Evolutionary conservation across 306 rosid species (phyloP).

Genomic region (Cucumis sativus): DNA sequence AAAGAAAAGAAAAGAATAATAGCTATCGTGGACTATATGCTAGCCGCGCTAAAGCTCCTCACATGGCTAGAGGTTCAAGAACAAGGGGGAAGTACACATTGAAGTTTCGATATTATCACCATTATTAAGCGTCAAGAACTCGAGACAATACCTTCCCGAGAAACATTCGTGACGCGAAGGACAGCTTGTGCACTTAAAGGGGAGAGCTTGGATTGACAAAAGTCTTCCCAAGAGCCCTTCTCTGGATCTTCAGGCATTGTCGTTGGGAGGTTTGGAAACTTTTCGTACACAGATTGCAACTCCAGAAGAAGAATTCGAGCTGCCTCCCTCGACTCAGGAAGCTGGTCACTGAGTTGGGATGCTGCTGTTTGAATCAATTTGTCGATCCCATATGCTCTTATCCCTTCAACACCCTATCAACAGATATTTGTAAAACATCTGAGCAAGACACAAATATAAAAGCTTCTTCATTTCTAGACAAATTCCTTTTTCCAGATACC

Average conservation of each 20-base stretch:
- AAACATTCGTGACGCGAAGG: constrained; percentile 64
- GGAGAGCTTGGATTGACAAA: constrained; percentile 78
- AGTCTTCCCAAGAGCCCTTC: constrained; percentile 69
- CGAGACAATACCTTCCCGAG: constrained; percentile 58
- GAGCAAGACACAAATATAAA: not conserved
- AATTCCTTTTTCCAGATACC: not conserved
- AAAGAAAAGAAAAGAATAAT: constrained; percentile 18
- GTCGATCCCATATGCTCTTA: constrained; percentile 75
- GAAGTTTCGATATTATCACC: not conserved
- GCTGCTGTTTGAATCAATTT: constrained; percentile 85
- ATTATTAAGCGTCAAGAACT: constrained; percentile 38
- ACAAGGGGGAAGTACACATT: not conserved
- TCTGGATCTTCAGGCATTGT: constrained; percentile 29
- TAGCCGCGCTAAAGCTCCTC: constrained; percentile 18
- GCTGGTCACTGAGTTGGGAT: constrained; percentile 86
- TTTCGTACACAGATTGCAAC: constrained; percentile 65
- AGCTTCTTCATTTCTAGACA: not conserved
- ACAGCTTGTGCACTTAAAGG: constrained; percentile 96
- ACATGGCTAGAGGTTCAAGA: constrained; percentile 1
- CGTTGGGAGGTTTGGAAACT: constrained; percentile 30
- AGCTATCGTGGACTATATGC: constrained; percentile 22
- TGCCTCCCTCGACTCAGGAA: constrained; percentile 96
- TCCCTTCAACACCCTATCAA: constrained; percentile 81
- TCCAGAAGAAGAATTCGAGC: constrained; percentile 78
- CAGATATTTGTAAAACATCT: constrained; percentile 5